phyloP scores from a whole-genome alignment of 2,329 filamentous ascomycete species.

The Chlorencoelia australis region DNA sequence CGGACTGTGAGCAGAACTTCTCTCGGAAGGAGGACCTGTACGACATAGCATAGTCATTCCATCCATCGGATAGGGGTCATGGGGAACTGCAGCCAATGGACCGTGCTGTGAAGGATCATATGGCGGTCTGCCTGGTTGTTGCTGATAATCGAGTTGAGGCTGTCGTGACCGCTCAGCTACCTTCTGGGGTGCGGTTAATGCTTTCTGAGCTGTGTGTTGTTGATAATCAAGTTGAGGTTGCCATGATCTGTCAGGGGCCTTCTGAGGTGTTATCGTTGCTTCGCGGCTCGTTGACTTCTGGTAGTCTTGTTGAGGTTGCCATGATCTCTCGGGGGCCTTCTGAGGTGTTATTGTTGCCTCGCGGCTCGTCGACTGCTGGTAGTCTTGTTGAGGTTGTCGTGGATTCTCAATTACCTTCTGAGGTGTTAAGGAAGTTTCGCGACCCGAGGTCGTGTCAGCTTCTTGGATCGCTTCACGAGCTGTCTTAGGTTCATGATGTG shows the following conservation, averaged over 20 bases:
- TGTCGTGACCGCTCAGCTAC: conserved; percentile 12
- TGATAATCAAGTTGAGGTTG: conserved; percentile 16
- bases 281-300: conserved; percentile 3
- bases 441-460: conserved; percentile 30
- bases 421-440: conserved; percentile 40
- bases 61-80: conserved; percentile 89
- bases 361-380: conserved; percentile 7
- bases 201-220: conserved; percentile 1
- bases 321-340: conserved; percentile 9
- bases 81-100: conserved; percentile 49
- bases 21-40: conserved; percentile 60
- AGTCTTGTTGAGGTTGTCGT: conserved; percentile 13
- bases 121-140: conserved; percentile 7
- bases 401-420: conserved; percentile 33
- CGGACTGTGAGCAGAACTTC: conserved; percentile 49
- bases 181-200: not conserved
- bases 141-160: conserved; percentile 14
- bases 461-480: conserved; percentile 58
- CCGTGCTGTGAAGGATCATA: conserved; percentile 11
- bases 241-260: conserved; percentile 10
- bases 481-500: conserved; percentile 78
- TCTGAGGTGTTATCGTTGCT: not conserved
- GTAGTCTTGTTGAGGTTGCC: conserved; percentile 15
- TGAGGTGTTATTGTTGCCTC: not conserved
- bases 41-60: conserved; percentile 97